Conservation (phyloP, 169 alveolate species). For the Sarcocystis neurona region DNA sequence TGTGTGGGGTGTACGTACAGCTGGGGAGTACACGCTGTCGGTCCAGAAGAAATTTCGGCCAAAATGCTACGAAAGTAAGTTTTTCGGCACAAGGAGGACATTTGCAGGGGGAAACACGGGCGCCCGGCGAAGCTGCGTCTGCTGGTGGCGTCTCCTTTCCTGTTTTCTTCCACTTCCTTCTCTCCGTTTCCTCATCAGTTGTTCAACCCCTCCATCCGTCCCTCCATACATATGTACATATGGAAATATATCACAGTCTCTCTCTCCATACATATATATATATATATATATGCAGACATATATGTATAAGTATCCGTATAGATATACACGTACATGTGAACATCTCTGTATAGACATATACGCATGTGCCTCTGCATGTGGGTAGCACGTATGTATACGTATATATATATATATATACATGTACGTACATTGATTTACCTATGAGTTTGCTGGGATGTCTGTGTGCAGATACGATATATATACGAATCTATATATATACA, state of each 20-base stretch:
- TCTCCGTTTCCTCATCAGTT: not conserved
- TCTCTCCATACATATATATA: not conserved
- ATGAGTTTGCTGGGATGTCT: too few relatives aligned
- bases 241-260: not conserved
- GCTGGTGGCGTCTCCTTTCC: not conserved
- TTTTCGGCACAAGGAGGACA: not conserved
- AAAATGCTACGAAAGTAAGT: constrained; percentile 82
- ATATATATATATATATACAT: constrained; percentile 12
- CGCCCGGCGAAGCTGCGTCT: not conserved
- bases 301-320: not conserved
- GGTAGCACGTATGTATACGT: not conserved
- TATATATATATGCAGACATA: not conserved
- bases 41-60: constrained; percentile 85
- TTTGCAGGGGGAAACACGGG: not conserved
- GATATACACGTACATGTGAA: not conserved
- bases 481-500: too few relatives aligned
- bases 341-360: not conserved
- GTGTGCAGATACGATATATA: not conserved
- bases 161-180: too few relatives aligned
- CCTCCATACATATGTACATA: not conserved
- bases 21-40: constrained; percentile 70
- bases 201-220: not conserved
- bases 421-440: not conserved
- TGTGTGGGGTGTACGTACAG: constrained; percentile 20
- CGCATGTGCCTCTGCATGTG: not conserved